These are phyloP conservation scores for Yueomyces sinensis DNA, from an alignment of 805 yeast species.

Conservation along the genomic window DNA sequence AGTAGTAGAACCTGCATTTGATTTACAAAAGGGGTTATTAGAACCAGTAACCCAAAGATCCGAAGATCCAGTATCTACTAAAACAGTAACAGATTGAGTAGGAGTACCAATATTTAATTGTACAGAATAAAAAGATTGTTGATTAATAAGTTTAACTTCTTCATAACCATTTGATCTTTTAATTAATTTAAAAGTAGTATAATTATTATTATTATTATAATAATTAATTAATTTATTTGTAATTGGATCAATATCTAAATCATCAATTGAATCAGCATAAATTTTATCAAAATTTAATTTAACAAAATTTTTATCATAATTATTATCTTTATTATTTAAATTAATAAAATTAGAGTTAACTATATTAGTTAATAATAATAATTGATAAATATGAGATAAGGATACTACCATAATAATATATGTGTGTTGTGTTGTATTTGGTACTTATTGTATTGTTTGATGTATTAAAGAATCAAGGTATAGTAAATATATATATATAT, in stretches of 20 bases:
- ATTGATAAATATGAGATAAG: too few species aligned
- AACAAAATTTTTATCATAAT: too few species aligned
- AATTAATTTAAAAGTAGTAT: background rate
- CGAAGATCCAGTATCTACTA: slow-evolving; percentile 68
- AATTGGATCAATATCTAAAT: background rate
- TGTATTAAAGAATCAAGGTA: too few species aligned
- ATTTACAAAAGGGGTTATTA: slow-evolving; percentile 33
- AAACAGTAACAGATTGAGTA: slow-evolving; percentile 37
- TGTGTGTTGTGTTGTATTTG: too few species aligned
- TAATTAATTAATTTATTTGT: too few species aligned
- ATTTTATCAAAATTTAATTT: slow-evolving; percentile 13
- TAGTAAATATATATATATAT: too few species aligned
- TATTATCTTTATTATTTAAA: background rate
- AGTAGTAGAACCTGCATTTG: background rate
- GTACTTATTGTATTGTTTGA: too few species aligned
- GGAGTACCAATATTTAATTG: slow-evolving; percentile 43
- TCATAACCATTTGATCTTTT: slow-evolving; percentile 23
- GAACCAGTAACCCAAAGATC: slow-evolving; percentile 45
- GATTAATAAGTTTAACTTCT: slow-evolving; percentile 26
- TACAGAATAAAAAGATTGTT: slow-evolving; percentile 32
- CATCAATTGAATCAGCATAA: slow-evolving; percentile 10
- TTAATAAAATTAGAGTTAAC: too few species aligned
- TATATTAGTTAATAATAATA: too few species aligned
- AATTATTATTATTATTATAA: too few species aligned
- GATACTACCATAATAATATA: too few species aligned